Conservation (phyloP, 2,329 filamentous ascomycete species). For the Aureobasidium sp. region DNA sequence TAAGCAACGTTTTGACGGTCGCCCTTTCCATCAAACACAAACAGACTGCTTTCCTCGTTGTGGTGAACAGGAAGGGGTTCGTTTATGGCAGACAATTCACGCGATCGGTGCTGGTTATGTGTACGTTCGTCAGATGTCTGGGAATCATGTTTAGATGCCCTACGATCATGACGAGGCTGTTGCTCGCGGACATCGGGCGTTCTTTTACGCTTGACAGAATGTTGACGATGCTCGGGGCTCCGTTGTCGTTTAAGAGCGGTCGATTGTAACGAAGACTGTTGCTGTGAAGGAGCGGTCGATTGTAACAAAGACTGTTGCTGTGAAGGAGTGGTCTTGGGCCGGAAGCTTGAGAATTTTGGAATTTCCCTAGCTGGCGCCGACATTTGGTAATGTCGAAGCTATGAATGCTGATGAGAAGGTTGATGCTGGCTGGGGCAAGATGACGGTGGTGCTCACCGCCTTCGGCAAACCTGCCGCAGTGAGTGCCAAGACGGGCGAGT, state of each 20-base stretch:
- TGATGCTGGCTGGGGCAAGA: neutral
- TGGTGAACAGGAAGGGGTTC: neutral
- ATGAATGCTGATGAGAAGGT: too few species aligned
- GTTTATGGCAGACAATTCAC: neutral
- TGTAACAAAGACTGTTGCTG: neutral
- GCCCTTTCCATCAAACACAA: slow-evolving; percentile 64
- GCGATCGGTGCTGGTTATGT: neutral
- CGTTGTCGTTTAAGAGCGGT: neutral
- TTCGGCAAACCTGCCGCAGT: neutral
- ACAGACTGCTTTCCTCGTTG: slow-evolving; percentile 35
- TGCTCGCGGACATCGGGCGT: neutral
- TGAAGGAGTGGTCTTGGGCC: too few species aligned
- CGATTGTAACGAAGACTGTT: neutral
- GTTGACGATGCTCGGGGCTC: neutral
- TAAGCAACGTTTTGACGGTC: slow-evolving; percentile 71
- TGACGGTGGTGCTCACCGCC: neutral
- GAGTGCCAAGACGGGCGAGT: slow-evolving; percentile 8
- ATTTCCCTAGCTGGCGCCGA: slow-evolving; percentile 30
- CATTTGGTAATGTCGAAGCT: slow-evolving; percentile 7
- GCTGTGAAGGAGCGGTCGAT: neutral
- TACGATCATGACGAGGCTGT: neutral
- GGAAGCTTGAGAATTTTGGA: slow-evolving; percentile 70
- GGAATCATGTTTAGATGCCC: neutral
- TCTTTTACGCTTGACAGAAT: neutral
- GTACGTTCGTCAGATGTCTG: neutral